Conservation (phyloP, 805 yeast genomes). For the Yarrowia osloensis region DNA sequence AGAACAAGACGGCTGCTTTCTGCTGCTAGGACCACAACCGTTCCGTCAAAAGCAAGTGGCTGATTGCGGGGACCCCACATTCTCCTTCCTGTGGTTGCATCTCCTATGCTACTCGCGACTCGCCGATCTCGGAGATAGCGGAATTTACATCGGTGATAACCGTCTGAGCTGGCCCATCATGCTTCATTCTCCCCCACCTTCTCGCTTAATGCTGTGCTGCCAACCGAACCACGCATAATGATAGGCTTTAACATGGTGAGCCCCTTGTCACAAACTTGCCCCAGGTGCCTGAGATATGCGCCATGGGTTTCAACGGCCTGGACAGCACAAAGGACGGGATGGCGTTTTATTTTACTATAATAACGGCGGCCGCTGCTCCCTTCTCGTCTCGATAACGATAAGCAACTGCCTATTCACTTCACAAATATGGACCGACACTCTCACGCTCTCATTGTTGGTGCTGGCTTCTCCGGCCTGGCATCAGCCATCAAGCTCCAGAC, state of each 20-base stretch:
- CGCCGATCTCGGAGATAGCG: neutral
- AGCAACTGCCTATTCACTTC: neutral
- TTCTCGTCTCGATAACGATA: neutral
- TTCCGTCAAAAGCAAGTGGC: neutral
- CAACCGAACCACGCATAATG: neutral
- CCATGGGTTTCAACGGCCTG: neutral
- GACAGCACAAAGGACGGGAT: neutral
- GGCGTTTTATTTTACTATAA: conserved; percentile 12
- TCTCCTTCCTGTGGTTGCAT: neutral
- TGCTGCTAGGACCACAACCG: neutral
- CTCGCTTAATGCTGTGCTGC: conserved; percentile 1
- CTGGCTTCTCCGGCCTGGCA: conserved; percentile 34
- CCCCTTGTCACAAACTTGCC: conserved; percentile 8
- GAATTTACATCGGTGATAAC: neutral
- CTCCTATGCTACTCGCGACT: neutral
- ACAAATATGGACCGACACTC: neutral
- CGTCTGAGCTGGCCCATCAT: neutral
- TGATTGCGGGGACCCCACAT: conserved; percentile 6
- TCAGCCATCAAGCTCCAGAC: conserved; percentile 33
- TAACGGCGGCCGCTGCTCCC: neutral
- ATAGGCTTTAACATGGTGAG: conserved; percentile 25
- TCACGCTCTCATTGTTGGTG: conserved; percentile 32
- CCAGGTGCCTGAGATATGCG: neutral
- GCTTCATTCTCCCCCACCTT: neutral
- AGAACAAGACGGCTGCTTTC: neutral